These are phyloP conservation scores for Paragyromitra xinjiangensis DNA, from an alignment of 495 filamentous ascomycete species.

Conservation along the genomic window DNA sequence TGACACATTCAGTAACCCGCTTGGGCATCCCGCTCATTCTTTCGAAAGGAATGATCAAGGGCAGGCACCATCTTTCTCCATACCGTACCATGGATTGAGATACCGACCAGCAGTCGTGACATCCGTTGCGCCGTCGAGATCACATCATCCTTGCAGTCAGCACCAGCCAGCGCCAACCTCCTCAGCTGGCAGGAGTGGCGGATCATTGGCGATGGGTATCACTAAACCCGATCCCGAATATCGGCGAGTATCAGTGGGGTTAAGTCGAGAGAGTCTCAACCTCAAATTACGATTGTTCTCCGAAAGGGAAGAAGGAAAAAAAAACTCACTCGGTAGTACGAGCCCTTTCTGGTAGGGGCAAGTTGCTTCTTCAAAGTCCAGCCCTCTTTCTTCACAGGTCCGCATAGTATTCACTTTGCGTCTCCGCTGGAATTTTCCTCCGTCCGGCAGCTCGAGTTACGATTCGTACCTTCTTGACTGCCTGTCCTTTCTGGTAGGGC, in stretches of 20 bases:
- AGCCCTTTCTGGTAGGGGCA: conserved; percentile 12
- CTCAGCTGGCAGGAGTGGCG: conserved; percentile 19
- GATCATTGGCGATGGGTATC: conserved; percentile 34
- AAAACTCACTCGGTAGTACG: conserved; percentile 28
- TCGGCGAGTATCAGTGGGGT: conserved; percentile 27
- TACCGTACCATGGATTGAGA: conserved; percentile 38
- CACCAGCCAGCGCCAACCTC: conserved; percentile 21
- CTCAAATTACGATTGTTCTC: background rate
- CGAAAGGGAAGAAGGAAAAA: background rate
- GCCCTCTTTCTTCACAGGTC: conserved; percentile 1
- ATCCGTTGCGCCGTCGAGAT: conserved; percentile 41
- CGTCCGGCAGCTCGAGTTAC: conserved; percentile 22
- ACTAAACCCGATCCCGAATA: conserved; percentile 42
- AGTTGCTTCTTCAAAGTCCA: conserved; percentile 33
- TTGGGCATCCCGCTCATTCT: conserved; percentile 5
- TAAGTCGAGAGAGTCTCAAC: conserved; percentile 24
- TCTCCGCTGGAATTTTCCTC: conserved; percentile 34
- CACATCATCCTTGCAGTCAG: conserved; percentile 45
- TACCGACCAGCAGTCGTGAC: conserved; percentile 33
- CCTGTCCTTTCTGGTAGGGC: background rate
- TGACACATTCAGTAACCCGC: conserved; percentile 20
- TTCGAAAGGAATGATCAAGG: conserved; percentile 8
- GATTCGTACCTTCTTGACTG: conserved; percentile 21
- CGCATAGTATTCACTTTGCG: conserved; percentile 9
- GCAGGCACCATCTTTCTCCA: conserved; percentile 13